A percentile compares a stretch with the other conserved stretches of the same genome.
These are phyloP conservation scores for Tolypocladium endophyticum DNA, from an alignment of 2,329 filamentous ascomycete genomes.

Conservation along the genomic window DNA sequence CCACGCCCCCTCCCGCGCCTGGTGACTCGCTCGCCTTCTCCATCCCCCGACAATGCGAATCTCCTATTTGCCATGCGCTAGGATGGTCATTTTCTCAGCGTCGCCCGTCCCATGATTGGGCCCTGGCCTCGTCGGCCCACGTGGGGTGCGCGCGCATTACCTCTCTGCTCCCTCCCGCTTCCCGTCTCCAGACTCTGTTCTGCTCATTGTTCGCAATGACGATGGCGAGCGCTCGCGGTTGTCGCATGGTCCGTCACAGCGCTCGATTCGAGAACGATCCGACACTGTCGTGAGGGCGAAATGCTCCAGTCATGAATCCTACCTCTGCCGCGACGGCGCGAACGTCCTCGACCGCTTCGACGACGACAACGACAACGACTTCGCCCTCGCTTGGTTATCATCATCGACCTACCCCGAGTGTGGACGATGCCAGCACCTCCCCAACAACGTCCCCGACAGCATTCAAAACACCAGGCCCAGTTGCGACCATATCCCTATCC, in stretches of 20 bases:
- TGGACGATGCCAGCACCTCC: background rate
- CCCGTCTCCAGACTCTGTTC: background rate
- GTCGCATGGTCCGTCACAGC: no score
- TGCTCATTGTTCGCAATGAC: background rate
- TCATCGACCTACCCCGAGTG: background rate
- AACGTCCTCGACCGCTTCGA: background rate
- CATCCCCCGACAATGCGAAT: background rate
- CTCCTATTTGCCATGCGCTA: background rate
- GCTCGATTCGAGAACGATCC: background rate
- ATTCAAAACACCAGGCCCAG: background rate
- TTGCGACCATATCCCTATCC: background rate
- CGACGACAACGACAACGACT: background rate
- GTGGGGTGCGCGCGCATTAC: background rate
- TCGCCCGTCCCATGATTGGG: background rate
- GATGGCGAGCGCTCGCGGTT: background rate
- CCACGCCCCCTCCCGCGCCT: background rate
- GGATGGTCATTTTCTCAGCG: background rate
- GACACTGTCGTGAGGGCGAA: background rate
- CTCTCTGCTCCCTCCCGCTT: background rate
- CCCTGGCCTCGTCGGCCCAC: background rate
- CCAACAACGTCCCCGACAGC: background rate
- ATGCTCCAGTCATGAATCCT: background rate
- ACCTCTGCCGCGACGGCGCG: background rate
- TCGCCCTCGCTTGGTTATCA: background rate
- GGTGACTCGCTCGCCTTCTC: background rate